Evolutionary conservation across 257 asterid genomes (phyloP).

Genomic region (Lycium barbarum): DNA sequence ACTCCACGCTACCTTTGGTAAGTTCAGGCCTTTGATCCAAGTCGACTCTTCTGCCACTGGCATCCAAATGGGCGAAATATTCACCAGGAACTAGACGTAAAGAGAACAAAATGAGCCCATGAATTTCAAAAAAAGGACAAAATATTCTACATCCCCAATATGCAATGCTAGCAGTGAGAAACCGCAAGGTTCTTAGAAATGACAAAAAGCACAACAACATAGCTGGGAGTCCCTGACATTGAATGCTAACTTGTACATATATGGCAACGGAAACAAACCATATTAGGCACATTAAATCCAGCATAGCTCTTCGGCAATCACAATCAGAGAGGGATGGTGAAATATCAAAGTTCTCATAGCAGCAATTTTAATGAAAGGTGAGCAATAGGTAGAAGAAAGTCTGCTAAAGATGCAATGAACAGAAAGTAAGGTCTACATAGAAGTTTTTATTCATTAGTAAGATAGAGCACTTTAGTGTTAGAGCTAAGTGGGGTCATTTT

Average conservation of each 20-base stretch:
- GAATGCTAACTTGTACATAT: background rate
- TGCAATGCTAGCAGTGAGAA: slow-evolving; percentile 4
- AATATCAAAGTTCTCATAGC: slow-evolving; percentile 15
- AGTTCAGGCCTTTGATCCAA: slow-evolving; percentile 93
- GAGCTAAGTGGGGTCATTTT: slow-evolving; percentile 8
- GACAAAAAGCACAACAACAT: background rate
- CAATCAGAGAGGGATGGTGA: background rate
- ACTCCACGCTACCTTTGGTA: slow-evolving; percentile 81
- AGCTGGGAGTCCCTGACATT: slow-evolving; percentile 11
- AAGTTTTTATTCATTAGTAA: background rate
- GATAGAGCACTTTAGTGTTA: slow-evolving; percentile 2
- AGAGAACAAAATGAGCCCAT: slow-evolving; percentile 40
- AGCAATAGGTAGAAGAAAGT: background rate
- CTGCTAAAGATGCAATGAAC: slow-evolving; percentile 8
- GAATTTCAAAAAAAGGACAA: slow-evolving; percentile 24
- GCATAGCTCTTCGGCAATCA: background rate
- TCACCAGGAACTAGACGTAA: slow-evolving; percentile 76
- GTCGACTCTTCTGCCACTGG: slow-evolving; percentile 77
- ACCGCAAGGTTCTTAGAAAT: background rate
- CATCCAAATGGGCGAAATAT: slow-evolving; percentile 76
- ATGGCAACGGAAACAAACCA: background rate
- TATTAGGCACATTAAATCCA: slow-evolving; percentile 5
- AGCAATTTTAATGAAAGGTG: slow-evolving; percentile 11
- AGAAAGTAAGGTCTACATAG: slow-evolving; percentile 15
- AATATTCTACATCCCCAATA: slow-evolving; percentile 11